Conservation (phyloP, 164 flowering plant genomes). For the Nymphaea thermarum region DNA sequence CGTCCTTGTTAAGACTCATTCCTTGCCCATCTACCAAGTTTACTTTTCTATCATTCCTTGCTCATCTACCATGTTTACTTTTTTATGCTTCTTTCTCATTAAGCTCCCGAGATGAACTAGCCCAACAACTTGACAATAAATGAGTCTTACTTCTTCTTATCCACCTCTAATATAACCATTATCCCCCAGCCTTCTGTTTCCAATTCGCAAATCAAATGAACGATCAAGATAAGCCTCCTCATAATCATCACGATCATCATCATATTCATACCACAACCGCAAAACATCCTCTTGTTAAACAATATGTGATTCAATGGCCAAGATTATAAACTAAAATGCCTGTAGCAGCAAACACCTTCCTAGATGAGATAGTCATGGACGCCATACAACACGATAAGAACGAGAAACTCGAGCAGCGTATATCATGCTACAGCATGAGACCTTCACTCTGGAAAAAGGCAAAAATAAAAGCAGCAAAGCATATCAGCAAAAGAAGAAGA, state of each 20-base stretch:
- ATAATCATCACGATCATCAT: constrained; percentile 32
- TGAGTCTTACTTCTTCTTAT: constrained; percentile 73
- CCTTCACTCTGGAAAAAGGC: no score
- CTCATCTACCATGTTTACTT: not conserved
- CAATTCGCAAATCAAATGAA: constrained; percentile 56
- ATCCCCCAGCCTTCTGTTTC: constrained; percentile 87
- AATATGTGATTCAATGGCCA: not conserved
- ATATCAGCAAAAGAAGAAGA: no score
- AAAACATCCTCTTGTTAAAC: constrained; percentile 11
- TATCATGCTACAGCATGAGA: not conserved
- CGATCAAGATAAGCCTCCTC: constrained; percentile 37
- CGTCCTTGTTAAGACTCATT: no score
- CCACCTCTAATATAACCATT: constrained; percentile 82
- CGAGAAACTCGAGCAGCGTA: no score
- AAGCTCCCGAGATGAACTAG: not conserved
- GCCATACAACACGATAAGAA: not conserved
- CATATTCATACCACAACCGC: not conserved
- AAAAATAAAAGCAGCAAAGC: no score
- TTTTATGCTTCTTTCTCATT: not conserved
- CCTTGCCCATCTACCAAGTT: not conserved
- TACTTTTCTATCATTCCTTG: not conserved
- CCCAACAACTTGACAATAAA: constrained; percentile 1
- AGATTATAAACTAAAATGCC: not conserved
- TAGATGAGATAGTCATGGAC: not conserved
- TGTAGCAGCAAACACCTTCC: not conserved